Base-by-base conservation (phyloP, 192 early-diverging fungal species). In the Gigaspora rosea region DNA sequence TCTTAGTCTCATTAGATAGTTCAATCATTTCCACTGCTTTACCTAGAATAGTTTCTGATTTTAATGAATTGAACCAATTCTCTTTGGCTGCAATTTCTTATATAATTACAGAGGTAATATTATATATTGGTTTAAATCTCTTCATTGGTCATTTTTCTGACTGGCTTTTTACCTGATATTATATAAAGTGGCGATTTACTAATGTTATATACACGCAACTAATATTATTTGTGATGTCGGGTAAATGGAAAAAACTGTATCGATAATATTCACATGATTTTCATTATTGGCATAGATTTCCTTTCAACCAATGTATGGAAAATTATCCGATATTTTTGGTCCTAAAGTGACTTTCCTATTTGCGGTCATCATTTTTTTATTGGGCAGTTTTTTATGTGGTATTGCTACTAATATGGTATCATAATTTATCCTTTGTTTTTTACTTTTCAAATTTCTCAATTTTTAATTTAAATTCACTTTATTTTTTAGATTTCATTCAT, bases 31-130 rank as follows among this genome's bases (percentile, higher is more conserved):
- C 41, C 41, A 41, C 41, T 2, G 41, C 41, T 41, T 41, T 41
- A 56, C 89, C 90, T 12, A 85, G 61, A 33, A 92, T 92, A 35
- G 83, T 85, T 27, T 82, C 85, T 2, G 82, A 90, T 4, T 91
- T 91, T 63, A 81, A 90, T 35, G 84, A 89, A 0, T 81, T 88
- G 2, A 81, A 84, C 35, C 81, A 88, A 70, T 87, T 92, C 63
- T 82, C 91, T 4, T 97, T 94, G 95, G 90, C 95, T 59, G 94
- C 90, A 20, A 90, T 88, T 15, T 83, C 88, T 36, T 94, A 91
- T 70, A 77, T 93, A 54, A 79, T 93, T 5, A 56, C 52, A 56
- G 52, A 56, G 18, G 52, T 13, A 5, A n/a, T 13, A 52, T 52
- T 52, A 52, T 13, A 52, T 52, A 52, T 13, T 32, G 9, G 32